phyloP scores from a whole-genome alignment of 345 rosid genomes.

The Citrus trifoliata region DNA sequence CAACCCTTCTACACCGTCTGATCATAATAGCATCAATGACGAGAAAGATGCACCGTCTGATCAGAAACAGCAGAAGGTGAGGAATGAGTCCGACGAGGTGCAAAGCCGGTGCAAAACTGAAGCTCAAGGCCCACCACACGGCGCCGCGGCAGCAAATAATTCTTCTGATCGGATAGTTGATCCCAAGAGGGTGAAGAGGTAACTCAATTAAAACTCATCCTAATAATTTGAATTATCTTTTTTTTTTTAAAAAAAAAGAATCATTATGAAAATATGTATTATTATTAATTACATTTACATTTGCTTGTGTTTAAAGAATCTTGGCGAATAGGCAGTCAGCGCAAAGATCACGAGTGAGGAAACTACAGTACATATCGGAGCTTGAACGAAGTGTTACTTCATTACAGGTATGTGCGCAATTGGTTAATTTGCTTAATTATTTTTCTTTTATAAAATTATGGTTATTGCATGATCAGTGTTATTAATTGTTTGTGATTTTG shows the following conservation, averaged over 20 bases:
- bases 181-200: constrained; percentile 94
- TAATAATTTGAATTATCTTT: background rate
- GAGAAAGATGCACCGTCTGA: constrained; percentile 42
- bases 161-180: constrained; percentile 50
- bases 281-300: background rate
- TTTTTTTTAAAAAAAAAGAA: background rate
- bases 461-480: background rate
- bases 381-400: constrained; percentile 87
- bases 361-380: constrained; percentile 87
- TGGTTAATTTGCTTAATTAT: background rate
- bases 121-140: constrained; percentile 21
- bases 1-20: constrained; percentile 71
- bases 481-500: background rate
- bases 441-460: too few species aligned
- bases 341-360: constrained; percentile 89
- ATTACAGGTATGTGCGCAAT: constrained; percentile 47
- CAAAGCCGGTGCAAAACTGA: constrained; percentile 53
- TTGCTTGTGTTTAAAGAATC: constrained; percentile 38
- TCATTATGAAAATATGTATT: background rate
- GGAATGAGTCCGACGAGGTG: constrained; percentile 48
- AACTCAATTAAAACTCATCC: background rate
- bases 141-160: constrained; percentile 19
- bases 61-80: constrained; percentile 19
- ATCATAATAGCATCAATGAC: constrained; percentile 66
- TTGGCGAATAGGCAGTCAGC: constrained; percentile 95